A percentile compares a stretch with the other conserved stretches of the same genome.
Evolutionary conservation across 208 protist species (phyloP).

Genomic region (Trypanosoma avium): DNA sequence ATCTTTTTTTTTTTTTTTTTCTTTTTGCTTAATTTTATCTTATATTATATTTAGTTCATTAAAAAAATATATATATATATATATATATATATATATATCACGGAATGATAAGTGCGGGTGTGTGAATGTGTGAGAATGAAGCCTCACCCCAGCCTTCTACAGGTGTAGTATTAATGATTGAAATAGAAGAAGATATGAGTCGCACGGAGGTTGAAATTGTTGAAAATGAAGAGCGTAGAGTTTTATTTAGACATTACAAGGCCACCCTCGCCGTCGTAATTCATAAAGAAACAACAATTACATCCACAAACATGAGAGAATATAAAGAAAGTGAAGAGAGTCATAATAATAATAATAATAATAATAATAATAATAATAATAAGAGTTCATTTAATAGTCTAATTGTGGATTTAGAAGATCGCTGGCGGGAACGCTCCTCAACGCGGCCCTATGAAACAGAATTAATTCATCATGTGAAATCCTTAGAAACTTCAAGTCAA

Average conservation of each 20-base stretch:
- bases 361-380: too few species aligned
- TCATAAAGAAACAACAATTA: not conserved
- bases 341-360: too few species aligned
- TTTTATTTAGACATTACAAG: not conserved
- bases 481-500: not conserved
- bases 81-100: too few species aligned
- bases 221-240: constrained; percentile 14
- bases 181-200: constrained; percentile 14
- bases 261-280: not conserved
- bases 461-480: not conserved
- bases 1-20: too few species aligned
- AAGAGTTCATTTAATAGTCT: too few species aligned
- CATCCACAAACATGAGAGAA: too few species aligned
- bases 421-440: not conserved
- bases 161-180: not conserved
- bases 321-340: too few species aligned
- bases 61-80: too few species aligned
- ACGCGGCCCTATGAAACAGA: not conserved
- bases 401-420: not conserved
- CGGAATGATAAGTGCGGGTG: not conserved
- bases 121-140: constrained; percentile 3
- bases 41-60: too few species aligned
- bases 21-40: too few species aligned
- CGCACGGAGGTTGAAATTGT: constrained; percentile 22
- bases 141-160: not conserved